Percentiles rank a stretch among this genome's conserved stretches.
These are phyloP conservation scores for Rhynchosporium agropyri DNA, from an alignment of 2,329 filamentous ascomycete species.

Conservation along the genomic window DNA sequence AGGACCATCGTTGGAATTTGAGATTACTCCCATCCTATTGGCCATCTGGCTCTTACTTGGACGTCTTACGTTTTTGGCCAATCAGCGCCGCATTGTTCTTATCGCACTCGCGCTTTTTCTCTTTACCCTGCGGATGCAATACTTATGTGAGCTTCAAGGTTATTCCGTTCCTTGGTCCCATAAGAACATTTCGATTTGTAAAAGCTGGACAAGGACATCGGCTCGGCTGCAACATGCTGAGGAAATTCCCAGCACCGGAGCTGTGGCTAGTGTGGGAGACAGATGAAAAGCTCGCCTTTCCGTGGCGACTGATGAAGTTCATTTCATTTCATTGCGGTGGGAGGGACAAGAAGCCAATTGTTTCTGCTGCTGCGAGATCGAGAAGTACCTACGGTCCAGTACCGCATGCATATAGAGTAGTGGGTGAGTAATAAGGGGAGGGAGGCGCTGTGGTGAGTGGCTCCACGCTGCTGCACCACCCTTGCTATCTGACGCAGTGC, in stretches of 20 bases:
- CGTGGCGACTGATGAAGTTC: neutral
- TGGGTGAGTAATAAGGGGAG: conserved; percentile 19
- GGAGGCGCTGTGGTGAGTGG: conserved; percentile 24
- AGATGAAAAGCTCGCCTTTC: neutral
- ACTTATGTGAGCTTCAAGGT: conserved; percentile 6
- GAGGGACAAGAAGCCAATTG: conserved; percentile 27
- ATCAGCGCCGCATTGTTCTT: conserved; percentile 8
- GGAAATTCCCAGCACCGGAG: conserved; percentile 17
- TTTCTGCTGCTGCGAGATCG: conserved; percentile 23
- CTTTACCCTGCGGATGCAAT: conserved; percentile 8
- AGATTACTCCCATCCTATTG: conserved; percentile 1
- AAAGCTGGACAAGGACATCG: conserved; percentile 18
- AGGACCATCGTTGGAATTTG: neutral
- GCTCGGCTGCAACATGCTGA: conserved; percentile 10
- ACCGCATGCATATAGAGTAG: conserved; percentile 3
- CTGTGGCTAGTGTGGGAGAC: conserved; percentile 18
- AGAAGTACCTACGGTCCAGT: neutral
- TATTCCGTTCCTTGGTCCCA: conserved; percentile 24
- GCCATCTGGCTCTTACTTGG: conserved; percentile 6
- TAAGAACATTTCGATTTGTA: conserved; percentile 34
- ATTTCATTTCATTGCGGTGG: conserved; percentile 8
- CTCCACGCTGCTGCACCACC: conserved; percentile 17
- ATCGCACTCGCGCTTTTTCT: conserved; percentile 10
- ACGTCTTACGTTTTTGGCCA: conserved; percentile 8
- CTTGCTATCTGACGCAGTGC: conserved; percentile 25